Percentiles rank a stretch among this genome's conserved stretches.
These are phyloP conservation scores for Cucurbita ficifolia DNA, from an alignment of 306 rosid species.

Conservation along the genomic window DNA sequence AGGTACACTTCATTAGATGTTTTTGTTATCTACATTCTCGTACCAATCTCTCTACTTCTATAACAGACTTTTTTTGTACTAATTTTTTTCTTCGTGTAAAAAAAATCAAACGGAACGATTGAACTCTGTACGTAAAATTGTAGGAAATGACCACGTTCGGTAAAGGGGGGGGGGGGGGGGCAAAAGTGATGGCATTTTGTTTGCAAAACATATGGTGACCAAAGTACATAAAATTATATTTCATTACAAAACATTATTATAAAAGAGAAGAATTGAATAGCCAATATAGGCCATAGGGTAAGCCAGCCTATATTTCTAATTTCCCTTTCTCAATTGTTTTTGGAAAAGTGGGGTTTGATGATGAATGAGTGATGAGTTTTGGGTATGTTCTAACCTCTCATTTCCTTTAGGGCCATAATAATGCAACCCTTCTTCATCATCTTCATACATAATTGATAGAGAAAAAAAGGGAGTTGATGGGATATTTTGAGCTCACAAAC, in stretches of 20 bases:
- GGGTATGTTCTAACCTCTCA: background rate
- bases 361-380: constrained; percentile 1
- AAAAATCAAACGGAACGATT: background rate
- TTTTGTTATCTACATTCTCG: too few relatives aligned
- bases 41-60: background rate
- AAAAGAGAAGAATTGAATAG: background rate
- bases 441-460: background rate
- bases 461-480: background rate
- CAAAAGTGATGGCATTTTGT: background rate
- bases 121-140: background rate
- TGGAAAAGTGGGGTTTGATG: background rate
- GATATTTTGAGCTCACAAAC: background rate
- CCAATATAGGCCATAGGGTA: background rate
- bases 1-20: background rate
- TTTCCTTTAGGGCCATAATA: background rate
- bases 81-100: background rate
- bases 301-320: background rate
- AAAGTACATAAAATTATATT: constrained; percentile 3
- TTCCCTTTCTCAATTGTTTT: background rate
- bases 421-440: background rate
- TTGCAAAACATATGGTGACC: constrained; percentile 6
- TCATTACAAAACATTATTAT: background rate
- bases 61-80: background rate
- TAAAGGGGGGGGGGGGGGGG: too few relatives aligned
- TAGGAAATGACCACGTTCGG: background rate